Evolutionary conservation across 352 stramenopile genomes (phyloP).

Genomic region (Phytophthora aleatoria): DNA sequence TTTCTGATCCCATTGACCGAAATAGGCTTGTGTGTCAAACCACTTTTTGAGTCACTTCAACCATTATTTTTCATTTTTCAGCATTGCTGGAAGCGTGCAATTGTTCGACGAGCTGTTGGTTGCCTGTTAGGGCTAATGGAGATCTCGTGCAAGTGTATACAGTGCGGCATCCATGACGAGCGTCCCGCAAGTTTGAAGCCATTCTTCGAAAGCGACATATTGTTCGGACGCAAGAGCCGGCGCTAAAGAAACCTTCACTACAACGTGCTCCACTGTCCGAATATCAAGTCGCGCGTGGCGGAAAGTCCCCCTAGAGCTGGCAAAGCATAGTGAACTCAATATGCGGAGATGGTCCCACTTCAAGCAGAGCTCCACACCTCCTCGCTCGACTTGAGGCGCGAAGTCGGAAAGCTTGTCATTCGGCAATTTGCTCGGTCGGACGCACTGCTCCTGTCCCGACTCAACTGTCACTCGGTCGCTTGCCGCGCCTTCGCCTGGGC

Average conservation of each 20-base stretch:
- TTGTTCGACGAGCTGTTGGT: conserved; percentile 11
- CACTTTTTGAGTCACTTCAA: neutral
- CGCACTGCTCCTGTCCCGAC: conserved; percentile 20
- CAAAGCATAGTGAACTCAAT: conserved; percentile 13
- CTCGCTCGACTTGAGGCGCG: conserved; percentile 15
- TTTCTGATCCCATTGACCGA: conserved; percentile 19
- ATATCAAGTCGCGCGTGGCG: conserved; percentile 14
- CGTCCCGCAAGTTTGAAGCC: conserved; percentile 13
- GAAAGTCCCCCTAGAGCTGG: conserved; percentile 1
- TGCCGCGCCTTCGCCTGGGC: neutral
- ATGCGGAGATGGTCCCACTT: conserved; percentile 14
- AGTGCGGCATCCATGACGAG: neutral
- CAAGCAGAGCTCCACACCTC: conserved; percentile 18
- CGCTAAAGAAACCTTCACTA: conserved; percentile 7
- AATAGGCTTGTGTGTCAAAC: conserved; percentile 26
- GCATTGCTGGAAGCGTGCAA: conserved; percentile 16
- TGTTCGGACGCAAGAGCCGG: conserved; percentile 9
- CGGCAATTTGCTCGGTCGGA: conserved; percentile 29
- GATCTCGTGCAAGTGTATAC: neutral
- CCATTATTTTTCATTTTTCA: neutral
- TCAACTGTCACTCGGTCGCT: conserved; percentile 4
- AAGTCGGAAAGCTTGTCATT: conserved; percentile 23
- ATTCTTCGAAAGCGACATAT: conserved; percentile 14
- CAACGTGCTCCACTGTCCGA: conserved; percentile 9
- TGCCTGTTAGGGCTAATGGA: neutral